Percentiles rank a stretch among this genome's conserved stretches.
phyloP scores from a whole-genome alignment of 2,329 filamentous ascomycete genomes.

The Fusarium praegraminearum region DNA sequence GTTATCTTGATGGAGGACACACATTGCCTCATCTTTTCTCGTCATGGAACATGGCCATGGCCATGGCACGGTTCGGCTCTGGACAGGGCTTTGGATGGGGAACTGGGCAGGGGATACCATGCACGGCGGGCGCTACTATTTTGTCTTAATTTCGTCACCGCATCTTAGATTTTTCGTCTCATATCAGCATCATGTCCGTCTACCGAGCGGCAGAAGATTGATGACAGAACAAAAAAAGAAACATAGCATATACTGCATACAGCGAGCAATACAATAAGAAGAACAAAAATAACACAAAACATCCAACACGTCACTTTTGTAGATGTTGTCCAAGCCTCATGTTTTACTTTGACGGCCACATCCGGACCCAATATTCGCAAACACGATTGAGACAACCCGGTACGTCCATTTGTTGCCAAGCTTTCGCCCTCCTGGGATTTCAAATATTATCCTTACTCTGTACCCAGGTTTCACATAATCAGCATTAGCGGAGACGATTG shows the following conservation, averaged over 20 bases:
- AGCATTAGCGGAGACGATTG: slow-evolving; percentile 20
- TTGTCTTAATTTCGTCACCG: slow-evolving; percentile 35
- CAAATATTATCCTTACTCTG: slow-evolving; percentile 6
- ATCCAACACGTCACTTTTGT: slow-evolving; percentile 13
- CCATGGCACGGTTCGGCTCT: slow-evolving; percentile 4
- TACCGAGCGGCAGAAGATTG: not conserved
- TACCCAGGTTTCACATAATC: slow-evolving; percentile 33
- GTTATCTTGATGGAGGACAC: slow-evolving; percentile 11
- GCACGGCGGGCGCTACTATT: slow-evolving; percentile 23
- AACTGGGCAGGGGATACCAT: slow-evolving; percentile 33
- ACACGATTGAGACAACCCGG: slow-evolving; percentile 18
- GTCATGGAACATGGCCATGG: slow-evolving; percentile 1
- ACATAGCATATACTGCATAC: not conserved
- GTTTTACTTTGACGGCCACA: slow-evolving; percentile 23
- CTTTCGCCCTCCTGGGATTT: not conserved
- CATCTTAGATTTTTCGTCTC: slow-evolving; percentile 22
- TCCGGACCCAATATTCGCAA: slow-evolving; percentile 27
- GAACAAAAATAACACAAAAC: slow-evolving; percentile 24
- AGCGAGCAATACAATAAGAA: not conserved
- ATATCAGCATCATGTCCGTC: slow-evolving; percentile 3
- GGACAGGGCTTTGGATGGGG: slow-evolving; percentile 10
- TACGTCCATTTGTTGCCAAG: slow-evolving; percentile 11
- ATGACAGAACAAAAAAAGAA: slow-evolving; percentile 8
- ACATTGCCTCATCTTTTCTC: slow-evolving; percentile 19
- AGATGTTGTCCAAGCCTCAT: slow-evolving; percentile 7